phyloP scores from a whole-genome alignment of 129 eudicot species.

The Tanacetum coccineum region DNA sequence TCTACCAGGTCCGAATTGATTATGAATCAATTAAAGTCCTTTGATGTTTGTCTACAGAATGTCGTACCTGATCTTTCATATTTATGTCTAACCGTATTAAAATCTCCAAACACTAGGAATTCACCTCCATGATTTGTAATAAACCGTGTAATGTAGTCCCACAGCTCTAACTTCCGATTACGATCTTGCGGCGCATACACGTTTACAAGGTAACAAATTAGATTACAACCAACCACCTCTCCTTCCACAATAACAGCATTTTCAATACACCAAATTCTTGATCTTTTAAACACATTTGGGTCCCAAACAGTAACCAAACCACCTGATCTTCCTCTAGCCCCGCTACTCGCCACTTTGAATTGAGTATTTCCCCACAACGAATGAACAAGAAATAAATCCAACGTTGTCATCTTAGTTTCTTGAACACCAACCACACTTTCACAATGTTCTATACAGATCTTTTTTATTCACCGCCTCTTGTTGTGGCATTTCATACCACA shows the following conservation, averaged over 20 bases:
- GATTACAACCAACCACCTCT: neutral
- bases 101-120: neutral
- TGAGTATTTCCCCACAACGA: neutral
- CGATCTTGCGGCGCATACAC: neutral
- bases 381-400: neutral
- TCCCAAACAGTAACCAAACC: neutral
- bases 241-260: neutral
- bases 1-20: neutral
- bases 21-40: neutral
- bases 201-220: neutral
- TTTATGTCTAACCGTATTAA: too few relatives aligned
- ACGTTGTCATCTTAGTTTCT: neutral
- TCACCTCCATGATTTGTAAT: neutral
- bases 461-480: conserved; percentile 1
- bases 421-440: neutral
- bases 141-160: neutral
- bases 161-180: neutral
- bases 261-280: neutral
- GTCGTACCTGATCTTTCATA: neutral
- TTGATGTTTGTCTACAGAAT: neutral
- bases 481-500: neutral
- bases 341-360: neutral
- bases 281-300: neutral
- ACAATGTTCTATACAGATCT: neutral
- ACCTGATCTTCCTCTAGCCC: neutral